These are phyloP conservation scores for Hypomyces perniciosus DNA, from an alignment of 2,329 filamentous ascomycete species.

Conservation along the genomic window DNA sequence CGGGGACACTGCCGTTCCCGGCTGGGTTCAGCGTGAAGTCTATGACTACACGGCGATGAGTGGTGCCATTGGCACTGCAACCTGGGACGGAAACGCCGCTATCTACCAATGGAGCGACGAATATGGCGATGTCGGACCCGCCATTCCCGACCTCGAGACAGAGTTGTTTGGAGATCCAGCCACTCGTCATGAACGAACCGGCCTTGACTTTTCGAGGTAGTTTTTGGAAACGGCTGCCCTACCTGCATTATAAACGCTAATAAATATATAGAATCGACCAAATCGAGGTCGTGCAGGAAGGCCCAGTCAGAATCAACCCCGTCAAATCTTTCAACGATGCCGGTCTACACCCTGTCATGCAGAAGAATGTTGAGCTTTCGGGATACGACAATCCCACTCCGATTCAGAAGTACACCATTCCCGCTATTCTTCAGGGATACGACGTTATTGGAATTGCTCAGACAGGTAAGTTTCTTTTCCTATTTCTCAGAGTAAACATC, in stretches of 20 bases:
- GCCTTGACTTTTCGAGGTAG: conserved; percentile 59
- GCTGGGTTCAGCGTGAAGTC: conserved; percentile 42
- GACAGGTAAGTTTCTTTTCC: conserved; percentile 57
- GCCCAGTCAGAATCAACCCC: conserved; percentile 44
- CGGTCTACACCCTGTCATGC: conserved; percentile 78
- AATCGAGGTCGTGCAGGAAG: conserved; percentile 54
- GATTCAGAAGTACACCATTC: conserved; percentile 80
- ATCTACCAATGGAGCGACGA: conserved; percentile 84
- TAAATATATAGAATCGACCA: conserved; percentile 41
- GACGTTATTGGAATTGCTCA: conserved; percentile 89
- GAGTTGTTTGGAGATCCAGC: conserved; percentile 63
- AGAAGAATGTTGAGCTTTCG: conserved; percentile 68
- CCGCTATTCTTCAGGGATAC: conserved; percentile 66
- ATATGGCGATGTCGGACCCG: conserved; percentile 76
- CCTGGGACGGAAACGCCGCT: conserved; percentile 50
- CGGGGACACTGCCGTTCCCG: conserved; percentile 33
- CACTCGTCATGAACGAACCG: conserved; percentile 42
- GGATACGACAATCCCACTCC: conserved; percentile 72
- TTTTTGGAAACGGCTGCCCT: conserved; percentile 20
- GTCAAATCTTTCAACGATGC: conserved; percentile 62
- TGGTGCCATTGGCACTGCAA: conserved; percentile 14
- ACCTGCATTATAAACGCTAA: conserved; percentile 18
- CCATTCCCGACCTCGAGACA: conserved; percentile 62
- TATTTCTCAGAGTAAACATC: background rate
- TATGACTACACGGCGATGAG: conserved; percentile 42